Percentiles rank a stretch among this genome's conserved stretches.
Evolutionary conservation across 1,284 basidiomycete species (phyloP).

Genomic region (Boletus semigastroideus): DNA sequence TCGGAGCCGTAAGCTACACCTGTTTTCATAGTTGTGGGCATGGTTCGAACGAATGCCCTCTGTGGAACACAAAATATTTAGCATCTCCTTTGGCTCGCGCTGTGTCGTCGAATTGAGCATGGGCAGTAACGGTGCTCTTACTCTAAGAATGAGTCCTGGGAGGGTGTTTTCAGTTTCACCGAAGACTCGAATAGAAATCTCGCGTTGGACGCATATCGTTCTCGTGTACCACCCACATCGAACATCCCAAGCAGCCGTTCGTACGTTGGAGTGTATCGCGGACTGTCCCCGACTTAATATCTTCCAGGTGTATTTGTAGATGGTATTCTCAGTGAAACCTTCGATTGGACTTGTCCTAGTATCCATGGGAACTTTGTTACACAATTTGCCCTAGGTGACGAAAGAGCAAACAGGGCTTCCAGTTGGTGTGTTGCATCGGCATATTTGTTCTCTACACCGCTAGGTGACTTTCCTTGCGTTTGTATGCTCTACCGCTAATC

Average conservation of each 20-base stretch:
- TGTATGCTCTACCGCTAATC: conserved; percentile 1
- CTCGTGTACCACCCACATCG: conserved; percentile 63
- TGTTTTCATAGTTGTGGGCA: conserved; percentile 56
- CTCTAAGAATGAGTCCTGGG: conserved; percentile 46
- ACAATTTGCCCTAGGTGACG: conserved; percentile 56
- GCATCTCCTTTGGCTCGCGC: conserved; percentile 39
- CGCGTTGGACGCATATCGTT: conserved; percentile 68
- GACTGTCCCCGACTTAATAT: neutral
- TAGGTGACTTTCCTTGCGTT: conserved; percentile 43
- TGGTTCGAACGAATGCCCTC: conserved; percentile 61
- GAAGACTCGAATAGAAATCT: conserved; percentile 46
- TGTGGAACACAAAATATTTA: conserved; percentile 46
- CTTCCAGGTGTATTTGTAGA: conserved; percentile 67
- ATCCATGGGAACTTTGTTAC: conserved; percentile 30
- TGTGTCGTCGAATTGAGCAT: conserved; percentile 47
- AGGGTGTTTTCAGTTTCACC: conserved; percentile 42
- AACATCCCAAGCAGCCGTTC: conserved; percentile 54
- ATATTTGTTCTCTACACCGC: conserved; percentile 56
- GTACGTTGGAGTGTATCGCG: conserved; percentile 41
- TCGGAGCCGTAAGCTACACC: neutral
- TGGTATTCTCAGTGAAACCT: conserved; percentile 59
- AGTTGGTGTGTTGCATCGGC: conserved; percentile 73
- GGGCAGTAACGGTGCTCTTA: conserved; percentile 55
- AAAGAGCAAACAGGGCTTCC: conserved; percentile 39
- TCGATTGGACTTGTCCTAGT: conserved; percentile 62